phyloP scores from a whole-genome alignment of 768 basidiomycete genomes.

The Candolleomyces efflorescens region DNA sequence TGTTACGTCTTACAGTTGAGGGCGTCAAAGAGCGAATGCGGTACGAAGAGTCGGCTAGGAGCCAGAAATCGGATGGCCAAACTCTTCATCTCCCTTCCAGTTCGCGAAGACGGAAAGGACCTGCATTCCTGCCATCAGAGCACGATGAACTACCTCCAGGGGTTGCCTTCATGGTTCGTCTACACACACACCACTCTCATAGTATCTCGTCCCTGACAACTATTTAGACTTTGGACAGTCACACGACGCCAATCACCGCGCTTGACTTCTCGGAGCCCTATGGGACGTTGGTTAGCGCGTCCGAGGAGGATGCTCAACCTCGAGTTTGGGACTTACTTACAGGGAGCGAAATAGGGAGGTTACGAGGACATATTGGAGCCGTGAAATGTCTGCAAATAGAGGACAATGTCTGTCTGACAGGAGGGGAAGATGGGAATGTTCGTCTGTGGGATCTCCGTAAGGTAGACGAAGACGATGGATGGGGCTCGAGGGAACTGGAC shows the following conservation, averaged over 20 bases:
- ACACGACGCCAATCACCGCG: conserved; percentile 77
- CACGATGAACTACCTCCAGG: conserved; percentile 93
- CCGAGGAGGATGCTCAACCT: conserved; percentile 81
- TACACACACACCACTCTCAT: not conserved
- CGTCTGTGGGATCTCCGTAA: conserved; percentile 88
- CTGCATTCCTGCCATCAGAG: conserved; percentile 94
- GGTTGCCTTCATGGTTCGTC: conserved; percentile 90
- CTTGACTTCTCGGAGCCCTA: conserved; percentile 98
- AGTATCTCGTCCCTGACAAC: conserved; percentile 1
- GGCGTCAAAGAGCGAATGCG: conserved; percentile 84
- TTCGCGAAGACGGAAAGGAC: conserved; percentile 77
- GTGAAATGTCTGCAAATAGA: conserved; percentile 95
- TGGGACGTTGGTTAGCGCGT: conserved; percentile 85
- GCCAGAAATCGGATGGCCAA: conserved; percentile 29
- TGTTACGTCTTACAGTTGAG: conserved; percentile 52
- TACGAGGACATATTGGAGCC: conserved; percentile 75
- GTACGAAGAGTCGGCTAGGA: conserved; percentile 51
- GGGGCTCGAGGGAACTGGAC: conserved; percentile 51
- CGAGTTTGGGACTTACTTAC: conserved; percentile 93
- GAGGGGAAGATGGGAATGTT: conserved; percentile 81
- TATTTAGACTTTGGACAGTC: conserved; percentile 71
- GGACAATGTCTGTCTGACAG: conserved; percentile 85
- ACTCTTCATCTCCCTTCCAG: conserved; percentile 45
- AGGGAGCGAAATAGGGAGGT: conserved; percentile 80
- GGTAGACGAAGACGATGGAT: conserved; percentile 72